Percentiles rank a stretch among this genome's conserved stretches.
phyloP scores from a whole-genome alignment of 176 grass and related monocot genomes.

The Aegilops sharonensis region DNA sequence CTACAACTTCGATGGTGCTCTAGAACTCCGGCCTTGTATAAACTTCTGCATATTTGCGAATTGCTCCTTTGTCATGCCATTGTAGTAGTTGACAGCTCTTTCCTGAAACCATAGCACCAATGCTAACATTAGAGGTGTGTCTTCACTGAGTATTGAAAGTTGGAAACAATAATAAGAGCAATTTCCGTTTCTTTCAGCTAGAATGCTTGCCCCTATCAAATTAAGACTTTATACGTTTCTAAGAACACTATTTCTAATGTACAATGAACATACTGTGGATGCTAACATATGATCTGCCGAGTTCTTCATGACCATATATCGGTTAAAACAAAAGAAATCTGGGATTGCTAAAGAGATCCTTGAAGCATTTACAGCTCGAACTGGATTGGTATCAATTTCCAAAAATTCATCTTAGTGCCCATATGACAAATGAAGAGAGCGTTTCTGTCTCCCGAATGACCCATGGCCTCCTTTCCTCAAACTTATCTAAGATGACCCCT shows the following conservation, averaged over 20 bases:
- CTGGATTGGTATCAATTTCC: not conserved
- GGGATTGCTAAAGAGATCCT: not conserved
- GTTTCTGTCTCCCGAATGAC: too few relatives aligned
- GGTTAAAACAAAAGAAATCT: not conserved
- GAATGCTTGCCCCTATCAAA: not conserved
- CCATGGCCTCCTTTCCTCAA: too few relatives aligned
- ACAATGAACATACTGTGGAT: not conserved
- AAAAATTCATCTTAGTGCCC: not conserved
- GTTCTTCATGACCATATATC: not conserved
- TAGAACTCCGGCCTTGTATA: conserved; percentile 60
- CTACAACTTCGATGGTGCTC: conserved; percentile 73
- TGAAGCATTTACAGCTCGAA: not conserved
- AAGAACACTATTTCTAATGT: not conserved
- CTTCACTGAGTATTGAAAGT: not conserved
- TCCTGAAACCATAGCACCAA: conserved; percentile 53
- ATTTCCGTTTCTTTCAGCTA: not conserved
- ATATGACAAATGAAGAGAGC: not conserved
- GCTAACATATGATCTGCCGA: not conserved
- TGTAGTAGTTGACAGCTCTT: conserved; percentile 73
- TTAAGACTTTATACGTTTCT: not conserved
- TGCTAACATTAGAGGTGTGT: not conserved
- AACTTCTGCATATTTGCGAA: conserved; percentile 89
- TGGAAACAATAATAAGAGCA: not conserved
- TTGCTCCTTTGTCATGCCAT: conserved; percentile 95
- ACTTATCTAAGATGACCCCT: too few relatives aligned